Evolutionary conservation across 352 stramenopile species (phyloP).

Genomic region (Globisporangium splendens): DNA sequence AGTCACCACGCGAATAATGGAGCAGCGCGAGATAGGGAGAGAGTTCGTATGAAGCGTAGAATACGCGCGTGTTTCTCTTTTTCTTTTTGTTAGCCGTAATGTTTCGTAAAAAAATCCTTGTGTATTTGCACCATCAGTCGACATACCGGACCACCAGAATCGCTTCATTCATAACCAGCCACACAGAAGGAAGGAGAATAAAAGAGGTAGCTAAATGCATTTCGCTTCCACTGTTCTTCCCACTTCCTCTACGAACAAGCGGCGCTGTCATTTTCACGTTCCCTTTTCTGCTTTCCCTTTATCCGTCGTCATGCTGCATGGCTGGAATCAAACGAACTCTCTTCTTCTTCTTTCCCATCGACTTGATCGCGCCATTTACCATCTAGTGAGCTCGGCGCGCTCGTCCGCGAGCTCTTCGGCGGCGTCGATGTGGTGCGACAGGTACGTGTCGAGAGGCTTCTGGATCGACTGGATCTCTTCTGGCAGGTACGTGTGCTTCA

Average conservation of each 20-base stretch:
- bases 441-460: conserved; percentile 74
- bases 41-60: not conserved
- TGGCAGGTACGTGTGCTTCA: conserved; percentile 83
- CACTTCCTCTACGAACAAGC: not conserved
- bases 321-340: not conserved
- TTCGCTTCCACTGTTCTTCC: not conserved
- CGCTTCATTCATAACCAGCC: not conserved
- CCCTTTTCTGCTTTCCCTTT: no score
- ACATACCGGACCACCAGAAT: conserved; percentile 9
- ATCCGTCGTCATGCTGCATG: no score
- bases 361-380: conserved; percentile 38
- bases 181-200: no score
- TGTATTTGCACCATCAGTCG: not conserved
- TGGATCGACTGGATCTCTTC: conserved; percentile 87
- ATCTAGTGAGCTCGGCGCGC: conserved; percentile 76
- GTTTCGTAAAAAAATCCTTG: not conserved
- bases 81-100: conserved; percentile 3
- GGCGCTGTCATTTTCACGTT: no score
- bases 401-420: conserved; percentile 65
- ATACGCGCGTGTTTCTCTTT: conserved; percentile 1
- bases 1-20: no score
- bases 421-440: conserved; percentile 48
- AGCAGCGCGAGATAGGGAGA: no score
- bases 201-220: not conserved
- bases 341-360: conserved; percentile 14